phyloP scores from a whole-genome alignment of 345 rosid species.

The Eucalyptus regnans region DNA sequence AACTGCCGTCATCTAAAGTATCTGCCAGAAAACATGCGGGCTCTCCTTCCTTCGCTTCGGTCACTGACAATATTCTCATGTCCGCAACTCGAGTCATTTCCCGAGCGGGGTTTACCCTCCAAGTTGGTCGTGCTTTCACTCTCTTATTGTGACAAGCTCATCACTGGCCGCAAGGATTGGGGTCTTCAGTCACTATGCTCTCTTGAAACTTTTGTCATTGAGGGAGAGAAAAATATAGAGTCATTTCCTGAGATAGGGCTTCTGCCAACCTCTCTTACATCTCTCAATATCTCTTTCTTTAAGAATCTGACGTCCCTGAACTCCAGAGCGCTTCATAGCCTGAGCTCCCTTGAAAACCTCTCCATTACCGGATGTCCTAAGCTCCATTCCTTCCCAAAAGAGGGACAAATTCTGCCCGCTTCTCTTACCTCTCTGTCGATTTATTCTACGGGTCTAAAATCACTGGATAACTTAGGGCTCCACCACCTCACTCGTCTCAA shows the following conservation, averaged over 20 bases:
- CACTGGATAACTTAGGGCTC: no score
- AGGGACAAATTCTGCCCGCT: no score
- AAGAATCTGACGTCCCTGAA: no score
- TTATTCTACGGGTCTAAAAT: no score
- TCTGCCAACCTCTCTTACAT: background rate
- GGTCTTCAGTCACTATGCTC: background rate
- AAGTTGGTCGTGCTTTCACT: background rate
- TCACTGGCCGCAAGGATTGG: background rate
- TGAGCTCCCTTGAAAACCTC: no score
- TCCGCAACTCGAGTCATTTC: background rate
- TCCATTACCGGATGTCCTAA: no score
- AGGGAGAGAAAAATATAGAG: background rate
- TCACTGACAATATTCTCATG: background rate
- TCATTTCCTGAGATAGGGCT: background rate
- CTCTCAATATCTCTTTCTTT: background rate
- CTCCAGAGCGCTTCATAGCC: no score
- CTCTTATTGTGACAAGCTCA: background rate
- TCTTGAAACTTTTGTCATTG: background rate
- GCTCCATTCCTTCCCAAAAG: no score
- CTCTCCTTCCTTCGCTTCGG: background rate
- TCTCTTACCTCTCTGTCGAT: no score
- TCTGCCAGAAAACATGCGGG: background rate
- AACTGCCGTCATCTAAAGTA: background rate
- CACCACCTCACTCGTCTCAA: no score
- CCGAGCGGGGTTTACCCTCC: background rate